Base-by-base conservation (phyloP, 768 basidiomycete genomes). In the Trichaptum fuscoviolaceum region DNA sequence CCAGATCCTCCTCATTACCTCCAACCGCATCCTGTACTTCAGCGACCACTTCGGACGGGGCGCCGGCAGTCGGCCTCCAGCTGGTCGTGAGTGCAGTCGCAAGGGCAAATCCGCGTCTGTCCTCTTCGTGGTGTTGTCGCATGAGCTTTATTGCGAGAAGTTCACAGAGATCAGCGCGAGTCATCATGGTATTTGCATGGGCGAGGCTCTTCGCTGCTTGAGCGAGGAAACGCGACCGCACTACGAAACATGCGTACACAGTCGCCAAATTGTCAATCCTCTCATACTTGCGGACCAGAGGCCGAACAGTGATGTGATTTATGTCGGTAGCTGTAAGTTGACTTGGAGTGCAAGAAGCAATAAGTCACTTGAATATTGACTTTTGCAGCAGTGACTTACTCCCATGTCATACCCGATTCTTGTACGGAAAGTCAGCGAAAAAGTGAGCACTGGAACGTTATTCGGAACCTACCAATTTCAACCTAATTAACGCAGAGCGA, bases 121-220 rank as follows among this genome's bases (percentile, higher is more conserved):
- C 85, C 5, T 84, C 83, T 0, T 91, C 88, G 72, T 92, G 95
- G 35, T 83, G 82, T 24, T 83, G 85, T 12, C 30, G 30, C 30
- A 95, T 81, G 25, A 96, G 84, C 72, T 97, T 97, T 80, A 93
- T 87, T 9, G 96, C 94, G 23, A 97, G 76, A 18, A 97, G 85
- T 74, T 97, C 94, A 76, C 93, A 96, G 10, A 96, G 82, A 34
- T 82, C 87, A 4, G 94, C 95, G 57, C 90, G 81, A 10, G 87
- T 78, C 8, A 80, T 75, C 80, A 91, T 89, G 65, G 97, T 82
- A 18, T 84, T 86, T 9, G 92, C 84, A 77, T 89, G 89, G 17
- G 92, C 92, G 60, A 97, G 81, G 70, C 95, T 88, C 2, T 82
- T 80, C 26, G 86, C 86, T 2, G 87, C 84, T 62, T 87, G 83